Conservation (phyloP, 106 monocot genomes). For the Allium sativum region DNA sequence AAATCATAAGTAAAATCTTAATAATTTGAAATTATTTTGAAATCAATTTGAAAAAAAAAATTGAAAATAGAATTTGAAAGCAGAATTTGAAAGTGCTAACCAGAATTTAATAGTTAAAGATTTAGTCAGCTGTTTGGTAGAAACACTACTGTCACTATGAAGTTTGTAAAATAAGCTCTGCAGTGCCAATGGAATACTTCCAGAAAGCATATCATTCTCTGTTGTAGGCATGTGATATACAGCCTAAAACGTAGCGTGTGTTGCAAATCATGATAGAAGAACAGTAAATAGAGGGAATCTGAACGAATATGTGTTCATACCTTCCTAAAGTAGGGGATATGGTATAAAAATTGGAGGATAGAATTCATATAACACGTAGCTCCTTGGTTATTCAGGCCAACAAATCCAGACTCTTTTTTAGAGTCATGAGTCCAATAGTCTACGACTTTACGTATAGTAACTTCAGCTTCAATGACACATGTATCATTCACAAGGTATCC, state of each 20-base stretch:
- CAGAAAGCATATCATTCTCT: conserved; percentile 86
- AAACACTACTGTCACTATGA: conserved; percentile 80
- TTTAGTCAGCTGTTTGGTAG: conserved; percentile 91
- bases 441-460: conserved; percentile 39
- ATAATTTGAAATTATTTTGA: too few species aligned
- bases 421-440: conserved; percentile 63
- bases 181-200: conserved; percentile 85
- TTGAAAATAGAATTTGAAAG: too few species aligned
- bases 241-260: conserved; percentile 12
- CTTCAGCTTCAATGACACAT: conserved; percentile 54
- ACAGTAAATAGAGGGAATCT: neutral
- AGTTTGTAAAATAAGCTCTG: conserved; percentile 66
- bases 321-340: conserved; percentile 66
- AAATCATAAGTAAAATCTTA: too few species aligned
- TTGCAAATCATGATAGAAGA: conserved; percentile 30
- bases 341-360: conserved; percentile 57
- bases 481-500: conserved; percentile 54
- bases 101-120: too few species aligned
- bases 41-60: too few species aligned
- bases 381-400: conserved; percentile 69
- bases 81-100: too few species aligned
- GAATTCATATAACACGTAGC: conserved; percentile 76
- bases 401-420: conserved; percentile 63
- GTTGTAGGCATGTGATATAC: conserved; percentile 72
- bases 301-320: conserved; percentile 16